A percentile compares a stretch with the other conserved stretches of the same genome.
Evolutionary conservation across 2,329 filamentous ascomycete species (phyloP).

Genomic region (Moelleriella libera): DNA sequence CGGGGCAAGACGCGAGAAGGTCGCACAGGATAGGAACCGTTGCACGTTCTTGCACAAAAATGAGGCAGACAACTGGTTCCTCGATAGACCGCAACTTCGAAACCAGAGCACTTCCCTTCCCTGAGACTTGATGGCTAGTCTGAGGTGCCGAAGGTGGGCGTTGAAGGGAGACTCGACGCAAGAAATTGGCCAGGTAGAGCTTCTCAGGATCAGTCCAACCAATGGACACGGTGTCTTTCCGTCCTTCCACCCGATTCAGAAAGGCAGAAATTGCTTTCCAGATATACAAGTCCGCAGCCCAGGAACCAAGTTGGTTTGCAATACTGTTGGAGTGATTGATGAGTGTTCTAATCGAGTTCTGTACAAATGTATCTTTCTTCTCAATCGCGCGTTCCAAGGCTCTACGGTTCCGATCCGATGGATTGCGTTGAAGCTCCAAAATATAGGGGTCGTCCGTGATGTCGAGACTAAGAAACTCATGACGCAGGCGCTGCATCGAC

Average conservation of each 20-base stretch:
- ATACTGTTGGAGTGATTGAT: slow-evolving; percentile 35
- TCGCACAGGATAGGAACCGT: slow-evolving; percentile 46
- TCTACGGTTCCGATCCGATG: slow-evolving; percentile 23
- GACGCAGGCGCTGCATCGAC: slow-evolving; percentile 28
- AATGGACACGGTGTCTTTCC: slow-evolving; percentile 14
- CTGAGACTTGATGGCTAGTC: slow-evolving; percentile 25
- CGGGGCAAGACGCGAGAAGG: slow-evolving; percentile 39
- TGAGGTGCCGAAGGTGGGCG: slow-evolving; percentile 6
- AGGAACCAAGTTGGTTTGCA: slow-evolving; percentile 44
- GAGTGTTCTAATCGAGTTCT: slow-evolving; percentile 42
- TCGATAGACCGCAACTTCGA: slow-evolving; percentile 29
- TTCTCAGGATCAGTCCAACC: slow-evolving; percentile 36
- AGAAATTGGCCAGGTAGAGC: slow-evolving; percentile 34
- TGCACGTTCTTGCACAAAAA: slow-evolving; percentile 53
- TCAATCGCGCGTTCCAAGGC: slow-evolving; percentile 23
- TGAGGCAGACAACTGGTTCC: slow-evolving; percentile 37
- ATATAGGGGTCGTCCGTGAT: slow-evolving; percentile 49
- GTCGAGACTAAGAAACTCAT: slow-evolving; percentile 29
- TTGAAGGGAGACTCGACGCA: slow-evolving; percentile 20
- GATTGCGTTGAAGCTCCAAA: slow-evolving; percentile 26
- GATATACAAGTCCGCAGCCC: slow-evolving; percentile 57
- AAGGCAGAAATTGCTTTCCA: slow-evolving; percentile 27
- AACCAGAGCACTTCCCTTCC: slow-evolving; percentile 44
- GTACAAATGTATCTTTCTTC: slow-evolving; percentile 35
- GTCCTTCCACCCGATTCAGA: slow-evolving; percentile 9